These are phyloP conservation scores for Pseudopithomyces maydicus DNA, from an alignment of 2,329 filamentous ascomycete genomes.

Conservation along the genomic window DNA sequence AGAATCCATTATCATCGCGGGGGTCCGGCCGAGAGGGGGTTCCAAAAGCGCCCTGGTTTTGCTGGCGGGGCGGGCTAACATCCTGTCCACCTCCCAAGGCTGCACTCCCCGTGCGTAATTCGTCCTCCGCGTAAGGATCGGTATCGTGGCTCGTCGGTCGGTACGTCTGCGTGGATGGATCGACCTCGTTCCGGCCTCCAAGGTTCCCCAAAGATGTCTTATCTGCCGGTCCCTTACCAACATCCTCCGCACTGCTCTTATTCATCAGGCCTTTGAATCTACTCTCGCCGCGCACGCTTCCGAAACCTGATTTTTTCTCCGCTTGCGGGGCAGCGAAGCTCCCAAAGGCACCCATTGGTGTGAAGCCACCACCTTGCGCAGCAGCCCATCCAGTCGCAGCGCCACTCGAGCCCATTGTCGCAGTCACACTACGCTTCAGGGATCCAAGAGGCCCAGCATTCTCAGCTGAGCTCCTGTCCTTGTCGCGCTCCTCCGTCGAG, in stretches of 20 bases:
- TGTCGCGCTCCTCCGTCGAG: conserved; percentile 57
- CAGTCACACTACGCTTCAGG: conserved; percentile 62
- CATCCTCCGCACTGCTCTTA: conserved; percentile 74
- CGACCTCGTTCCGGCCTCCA: conserved; percentile 59
- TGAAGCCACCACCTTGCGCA: conserved; percentile 66
- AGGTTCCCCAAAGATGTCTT: conserved; percentile 60
- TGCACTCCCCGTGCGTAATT: conserved; percentile 69
- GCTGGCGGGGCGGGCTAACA: conserved; percentile 59
- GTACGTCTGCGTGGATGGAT: conserved; percentile 53
- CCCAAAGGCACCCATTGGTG: conserved; percentile 84
- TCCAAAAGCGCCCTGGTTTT: conserved; percentile 50
- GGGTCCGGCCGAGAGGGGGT: conserved; percentile 52
- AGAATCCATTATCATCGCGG: conserved; percentile 65
- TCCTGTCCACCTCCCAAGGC: conserved; percentile 78
- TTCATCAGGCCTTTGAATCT: conserved; percentile 84
- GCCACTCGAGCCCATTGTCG: conserved; percentile 57
- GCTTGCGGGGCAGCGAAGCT: conserved; percentile 69
- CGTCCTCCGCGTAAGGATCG: conserved; percentile 74
- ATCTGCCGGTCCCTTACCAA: conserved; percentile 57
- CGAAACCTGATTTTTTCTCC: conserved; percentile 74
- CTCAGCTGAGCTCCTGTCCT: conserved; percentile 51
- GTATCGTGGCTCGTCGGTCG: conserved; percentile 66
- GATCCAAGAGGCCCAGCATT: conserved; percentile 55
- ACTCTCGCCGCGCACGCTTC: conserved; percentile 74
- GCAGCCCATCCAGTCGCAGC: conserved; percentile 63